These are phyloP conservation scores for Zelopaecilomyces penicillatus DNA, from an alignment of 2,329 filamentous ascomycete species.

Conservation along the genomic window DNA sequence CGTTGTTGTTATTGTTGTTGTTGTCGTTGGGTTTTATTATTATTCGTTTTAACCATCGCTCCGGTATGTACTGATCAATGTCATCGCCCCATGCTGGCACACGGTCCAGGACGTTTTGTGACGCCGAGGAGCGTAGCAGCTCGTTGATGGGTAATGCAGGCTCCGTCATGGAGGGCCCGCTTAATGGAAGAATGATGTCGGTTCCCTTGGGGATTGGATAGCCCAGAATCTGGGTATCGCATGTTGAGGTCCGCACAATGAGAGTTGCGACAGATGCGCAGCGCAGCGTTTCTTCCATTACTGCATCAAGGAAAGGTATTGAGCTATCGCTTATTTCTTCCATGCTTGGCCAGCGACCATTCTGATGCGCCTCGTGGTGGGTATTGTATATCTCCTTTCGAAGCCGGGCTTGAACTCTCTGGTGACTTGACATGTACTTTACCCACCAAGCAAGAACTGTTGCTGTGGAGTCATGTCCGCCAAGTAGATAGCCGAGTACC, in stretches of 20 bases:
- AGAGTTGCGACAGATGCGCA: conserved; percentile 20
- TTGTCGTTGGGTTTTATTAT: too few relatives aligned
- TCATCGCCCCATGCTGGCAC: conserved; percentile 23
- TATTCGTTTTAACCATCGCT: conserved; percentile 26
- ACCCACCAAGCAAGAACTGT: conserved; percentile 21
- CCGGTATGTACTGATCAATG: conserved; percentile 24
- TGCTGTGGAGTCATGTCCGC: conserved; percentile 21
- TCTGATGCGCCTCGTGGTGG: conserved; percentile 12
- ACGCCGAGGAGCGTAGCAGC: conserved; percentile 16
- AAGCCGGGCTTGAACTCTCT: conserved; percentile 16
- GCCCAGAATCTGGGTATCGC: conserved; percentile 26
- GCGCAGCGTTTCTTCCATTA: conserved; percentile 29
- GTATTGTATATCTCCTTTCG: conserved; percentile 17
- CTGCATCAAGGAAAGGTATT: conserved; percentile 29
- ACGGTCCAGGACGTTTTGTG: conserved; percentile 14
- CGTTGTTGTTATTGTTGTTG: background rate
- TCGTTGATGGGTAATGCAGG: conserved; percentile 21
- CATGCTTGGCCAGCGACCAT: conserved; percentile 19
- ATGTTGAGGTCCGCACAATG: conserved; percentile 20
- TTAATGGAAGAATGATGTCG: conserved; percentile 19
- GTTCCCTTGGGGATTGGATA: conserved; percentile 26
- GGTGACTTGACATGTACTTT: conserved; percentile 18
- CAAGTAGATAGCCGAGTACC: conserved; percentile 21
- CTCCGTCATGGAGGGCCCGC: conserved; percentile 20
- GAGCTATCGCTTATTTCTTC: conserved; percentile 20